phyloP scores from a whole-genome alignment of 176 grass and related monocot genomes.

The Oryza longistaminata region DNA sequence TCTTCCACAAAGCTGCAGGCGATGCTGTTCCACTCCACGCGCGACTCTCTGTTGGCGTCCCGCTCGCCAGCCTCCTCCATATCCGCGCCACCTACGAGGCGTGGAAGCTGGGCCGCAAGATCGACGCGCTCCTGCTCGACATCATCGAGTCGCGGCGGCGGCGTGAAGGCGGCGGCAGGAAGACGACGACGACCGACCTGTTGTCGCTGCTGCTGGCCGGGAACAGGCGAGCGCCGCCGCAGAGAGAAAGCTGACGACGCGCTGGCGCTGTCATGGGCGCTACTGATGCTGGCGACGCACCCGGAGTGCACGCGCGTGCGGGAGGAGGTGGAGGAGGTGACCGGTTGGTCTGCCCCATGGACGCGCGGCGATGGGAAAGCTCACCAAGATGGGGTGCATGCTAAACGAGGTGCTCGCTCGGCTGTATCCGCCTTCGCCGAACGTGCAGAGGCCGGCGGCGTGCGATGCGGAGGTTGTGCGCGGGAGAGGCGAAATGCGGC shows the following conservation, averaged over 20 bases:
- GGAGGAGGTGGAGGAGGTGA: conserved; percentile 43
- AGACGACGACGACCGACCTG: conserved; percentile 35
- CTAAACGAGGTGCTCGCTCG: too few species aligned
- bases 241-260: conserved; percentile 54
- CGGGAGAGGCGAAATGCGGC: too few species aligned
- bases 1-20: conserved; percentile 68
- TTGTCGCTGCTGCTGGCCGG: conserved; percentile 62
- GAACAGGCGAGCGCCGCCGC: conserved; percentile 2
- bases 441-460: too few species aligned
- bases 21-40: conserved; percentile 70
- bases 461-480: too few species aligned
- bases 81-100: conserved; percentile 46
- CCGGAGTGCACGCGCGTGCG: conserved; percentile 85
- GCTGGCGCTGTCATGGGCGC: conserved; percentile 70
- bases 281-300: conserved; percentile 69
- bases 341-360: neutral
- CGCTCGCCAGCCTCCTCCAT: conserved; percentile 53
- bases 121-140: conserved; percentile 58
- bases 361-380: conserved; percentile 39
- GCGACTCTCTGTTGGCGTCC: conserved; percentile 57
- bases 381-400: conserved; percentile 79
- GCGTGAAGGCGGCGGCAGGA: neutral
- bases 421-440: too few species aligned
- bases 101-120: conserved; percentile 77
- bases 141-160: conserved; percentile 48